Evolutionary conservation across 2,329 filamentous ascomycete genomes (phyloP).

Genomic region (Cephalotrichum gorgonifer): DNA sequence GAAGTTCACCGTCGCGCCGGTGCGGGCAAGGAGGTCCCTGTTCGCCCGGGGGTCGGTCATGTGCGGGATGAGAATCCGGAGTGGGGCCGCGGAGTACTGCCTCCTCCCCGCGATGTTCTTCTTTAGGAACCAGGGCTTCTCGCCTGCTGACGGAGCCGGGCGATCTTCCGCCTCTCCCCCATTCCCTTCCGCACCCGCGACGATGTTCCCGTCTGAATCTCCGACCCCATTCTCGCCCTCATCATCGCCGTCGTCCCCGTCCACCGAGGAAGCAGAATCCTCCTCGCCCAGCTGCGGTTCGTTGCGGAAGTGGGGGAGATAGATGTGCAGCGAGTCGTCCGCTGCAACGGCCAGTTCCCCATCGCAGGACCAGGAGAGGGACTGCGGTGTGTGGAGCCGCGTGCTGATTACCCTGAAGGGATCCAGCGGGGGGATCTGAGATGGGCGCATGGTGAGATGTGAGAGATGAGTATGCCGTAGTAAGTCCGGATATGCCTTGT

Average conservation of each 20-base stretch:
- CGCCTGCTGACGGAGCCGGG: background rate
- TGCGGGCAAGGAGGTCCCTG: constrained; percentile 7
- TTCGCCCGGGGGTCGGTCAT: constrained; percentile 5
- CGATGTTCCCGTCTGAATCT: background rate
- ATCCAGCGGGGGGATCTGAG: constrained; percentile 35
- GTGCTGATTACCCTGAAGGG: constrained; percentile 30
- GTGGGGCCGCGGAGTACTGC: constrained; percentile 9
- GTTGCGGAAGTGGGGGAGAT: constrained; percentile 29
- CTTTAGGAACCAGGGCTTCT: constrained; percentile 3
- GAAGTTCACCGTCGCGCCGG: constrained; percentile 8
- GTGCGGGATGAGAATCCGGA: constrained; percentile 9
- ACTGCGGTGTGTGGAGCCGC: constrained; percentile 31
- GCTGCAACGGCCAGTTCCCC: constrained; percentile 45
- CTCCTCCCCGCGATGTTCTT: background rate
- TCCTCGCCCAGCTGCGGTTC: constrained; percentile 2
- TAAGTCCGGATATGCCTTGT: too few relatives aligned
- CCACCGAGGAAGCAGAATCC: background rate
- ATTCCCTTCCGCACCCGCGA: background rate
- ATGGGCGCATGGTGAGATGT: background rate
- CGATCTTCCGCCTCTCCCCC: too few relatives aligned
- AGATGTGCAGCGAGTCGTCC: constrained; percentile 44
- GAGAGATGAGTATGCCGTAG: too few relatives aligned
- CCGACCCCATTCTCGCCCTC: background rate
- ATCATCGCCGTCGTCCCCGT: background rate
- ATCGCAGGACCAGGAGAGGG: constrained; percentile 43